Conservation (phyloP, 192 early-diverging fungal genomes). For the Rhizophagus prolifer region DNA sequence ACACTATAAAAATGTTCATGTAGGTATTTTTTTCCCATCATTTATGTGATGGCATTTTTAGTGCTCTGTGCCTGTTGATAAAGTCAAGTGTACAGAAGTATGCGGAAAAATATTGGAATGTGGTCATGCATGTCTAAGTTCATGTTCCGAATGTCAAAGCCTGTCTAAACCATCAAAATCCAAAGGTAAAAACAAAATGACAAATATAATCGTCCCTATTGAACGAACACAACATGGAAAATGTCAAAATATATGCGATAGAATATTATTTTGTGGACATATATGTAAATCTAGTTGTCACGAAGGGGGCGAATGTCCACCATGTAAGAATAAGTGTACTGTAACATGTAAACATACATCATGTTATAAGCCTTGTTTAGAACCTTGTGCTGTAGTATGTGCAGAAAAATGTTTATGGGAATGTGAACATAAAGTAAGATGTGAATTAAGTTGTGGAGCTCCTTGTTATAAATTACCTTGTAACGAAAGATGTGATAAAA, state of each 20-base stretch:
- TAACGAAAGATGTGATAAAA: no score
- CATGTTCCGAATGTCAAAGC: slow-evolving; percentile 43
- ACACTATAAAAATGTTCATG: slow-evolving; percentile 13
- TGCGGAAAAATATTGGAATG: slow-evolving; percentile 41
- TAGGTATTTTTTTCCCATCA: neutral
- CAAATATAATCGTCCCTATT: no score
- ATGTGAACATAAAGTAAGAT: no score
- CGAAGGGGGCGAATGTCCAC: slow-evolving; percentile 28
- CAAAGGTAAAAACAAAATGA: no score
- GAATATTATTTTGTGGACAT: slow-evolving; percentile 38
- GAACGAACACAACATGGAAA: no score
- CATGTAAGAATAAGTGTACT: slow-evolving; percentile 44
- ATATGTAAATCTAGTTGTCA: slow-evolving; percentile 22
- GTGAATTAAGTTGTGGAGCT: no score
- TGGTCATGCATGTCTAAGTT: slow-evolving; percentile 38
- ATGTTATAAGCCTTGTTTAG: no score
- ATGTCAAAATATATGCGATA: slow-evolving; percentile 21
- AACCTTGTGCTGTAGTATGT: no score
- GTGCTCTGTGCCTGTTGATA: slow-evolving; percentile 27
- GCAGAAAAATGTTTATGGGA: no score
- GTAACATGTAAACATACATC: slow-evolving; percentile 40
- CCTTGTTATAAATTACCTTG: no score
- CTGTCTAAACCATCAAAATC: neutral
- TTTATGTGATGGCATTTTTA: no score
- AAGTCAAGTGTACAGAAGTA: slow-evolving; percentile 26